phyloP scores from a whole-genome alignment of 1,139 yeast species.

The Pneumocystis murina region DNA sequence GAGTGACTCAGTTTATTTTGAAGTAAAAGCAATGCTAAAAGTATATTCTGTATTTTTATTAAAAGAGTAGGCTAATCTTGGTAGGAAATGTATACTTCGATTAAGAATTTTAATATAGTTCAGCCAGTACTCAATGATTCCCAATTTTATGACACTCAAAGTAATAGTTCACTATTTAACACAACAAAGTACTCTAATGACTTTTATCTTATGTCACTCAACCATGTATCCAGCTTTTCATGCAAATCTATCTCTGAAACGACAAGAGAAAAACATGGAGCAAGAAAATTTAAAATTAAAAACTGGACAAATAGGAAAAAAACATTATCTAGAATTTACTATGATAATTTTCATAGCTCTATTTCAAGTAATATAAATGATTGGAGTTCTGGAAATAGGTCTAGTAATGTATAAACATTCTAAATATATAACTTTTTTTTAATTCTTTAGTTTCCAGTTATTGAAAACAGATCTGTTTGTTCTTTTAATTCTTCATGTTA shows the following conservation, averaged over 20 bases:
- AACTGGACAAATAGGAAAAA: neutral
- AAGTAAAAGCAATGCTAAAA: neutral
- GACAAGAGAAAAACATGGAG: neutral
- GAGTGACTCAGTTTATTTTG: neutral
- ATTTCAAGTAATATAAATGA: neutral
- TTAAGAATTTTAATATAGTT: conserved; percentile 8
- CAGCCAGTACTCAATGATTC: conserved; percentile 4
- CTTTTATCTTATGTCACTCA: neutral
- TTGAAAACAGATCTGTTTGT: neutral
- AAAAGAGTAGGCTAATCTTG: neutral
- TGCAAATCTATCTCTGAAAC: neutral
- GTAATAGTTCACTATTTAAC: neutral
- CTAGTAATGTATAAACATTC: neutral
- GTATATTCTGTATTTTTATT: neutral
- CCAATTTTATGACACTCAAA: neutral
- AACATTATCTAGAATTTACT: neutral
- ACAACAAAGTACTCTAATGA: neutral
- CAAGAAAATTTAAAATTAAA: neutral
- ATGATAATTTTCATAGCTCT: neutral
- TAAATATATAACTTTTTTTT: neutral
- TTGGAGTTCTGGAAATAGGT: neutral
- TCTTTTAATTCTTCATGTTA: neutral
- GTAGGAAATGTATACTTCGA: conserved; percentile 9
- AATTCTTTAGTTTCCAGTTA: neutral
- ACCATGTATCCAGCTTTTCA: neutral